Evolutionary conservation across 1,284 basidiomycete genomes (phyloP).

Genomic region (Heliocybe sulcata): DNA sequence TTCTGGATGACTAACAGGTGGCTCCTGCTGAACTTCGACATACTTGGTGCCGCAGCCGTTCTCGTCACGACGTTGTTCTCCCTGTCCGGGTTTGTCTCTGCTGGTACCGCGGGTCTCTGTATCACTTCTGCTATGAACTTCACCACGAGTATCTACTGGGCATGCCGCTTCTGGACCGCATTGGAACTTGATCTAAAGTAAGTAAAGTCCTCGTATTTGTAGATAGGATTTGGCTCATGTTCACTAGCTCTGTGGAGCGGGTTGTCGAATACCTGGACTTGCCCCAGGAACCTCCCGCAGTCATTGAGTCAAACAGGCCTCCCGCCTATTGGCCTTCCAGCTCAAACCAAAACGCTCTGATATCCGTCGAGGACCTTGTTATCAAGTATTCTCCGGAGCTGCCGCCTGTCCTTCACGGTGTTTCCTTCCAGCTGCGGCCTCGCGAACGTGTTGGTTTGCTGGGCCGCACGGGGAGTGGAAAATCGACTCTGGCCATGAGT

Average conservation of each 20-base stretch:
- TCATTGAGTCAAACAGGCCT: conserved; percentile 59
- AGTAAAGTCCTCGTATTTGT: conserved; percentile 14
- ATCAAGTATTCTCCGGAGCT: conserved; percentile 83
- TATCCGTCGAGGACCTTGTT: conserved; percentile 66
- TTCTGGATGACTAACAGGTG: conserved; percentile 30
- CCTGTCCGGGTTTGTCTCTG: conserved; percentile 56
- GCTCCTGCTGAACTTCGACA: conserved; percentile 72
- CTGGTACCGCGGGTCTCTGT: conserved; percentile 80
- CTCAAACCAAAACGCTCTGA: conserved; percentile 26
- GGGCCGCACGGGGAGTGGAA: conserved; percentile 69
- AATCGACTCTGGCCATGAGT: conserved; percentile 80
- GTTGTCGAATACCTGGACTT: conserved; percentile 84
- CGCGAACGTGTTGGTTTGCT: conserved; percentile 68
- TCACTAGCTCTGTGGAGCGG: conserved; percentile 71
- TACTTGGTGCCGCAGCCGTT: conserved; percentile 59
- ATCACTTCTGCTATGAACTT: conserved; percentile 74
- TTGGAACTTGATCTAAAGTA: conserved; percentile 65
- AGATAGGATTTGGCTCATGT: background rate
- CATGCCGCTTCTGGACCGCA: conserved; percentile 53
- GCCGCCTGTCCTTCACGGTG: conserved; percentile 71
- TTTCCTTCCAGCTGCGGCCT: conserved; percentile 61
- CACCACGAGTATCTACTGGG: conserved; percentile 59
- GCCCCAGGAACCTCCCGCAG: conserved; percentile 76
- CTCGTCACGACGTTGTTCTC: conserved; percentile 71
- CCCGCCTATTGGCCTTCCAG: conserved; percentile 88